These are phyloP conservation scores for Boletellus ananiceps DNA, from an alignment of 768 basidiomycete genomes.

Conservation along the genomic window DNA sequence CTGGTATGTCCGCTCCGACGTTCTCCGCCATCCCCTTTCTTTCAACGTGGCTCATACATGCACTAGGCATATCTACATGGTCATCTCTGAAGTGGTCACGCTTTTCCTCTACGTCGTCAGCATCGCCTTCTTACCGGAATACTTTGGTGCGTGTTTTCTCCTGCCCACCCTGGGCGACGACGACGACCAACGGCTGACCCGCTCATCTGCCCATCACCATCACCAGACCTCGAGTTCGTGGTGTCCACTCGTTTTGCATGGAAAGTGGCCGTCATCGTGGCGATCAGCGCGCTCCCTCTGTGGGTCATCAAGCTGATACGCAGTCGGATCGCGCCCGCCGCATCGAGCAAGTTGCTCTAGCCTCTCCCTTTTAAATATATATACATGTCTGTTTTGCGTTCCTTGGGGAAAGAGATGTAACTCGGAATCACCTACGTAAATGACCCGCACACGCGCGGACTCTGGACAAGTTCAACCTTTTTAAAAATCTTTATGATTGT, in stretches of 20 bases:
- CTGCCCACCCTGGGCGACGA: neutral
- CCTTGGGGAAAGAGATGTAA: no score
- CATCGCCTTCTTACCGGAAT: conserved; percentile 92
- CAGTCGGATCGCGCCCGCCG: conserved; percentile 84
- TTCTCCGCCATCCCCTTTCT: no score
- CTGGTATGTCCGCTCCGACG: conserved; percentile 50
- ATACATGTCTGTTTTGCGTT: no score
- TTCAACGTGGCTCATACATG: neutral
- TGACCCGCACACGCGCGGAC: no score
- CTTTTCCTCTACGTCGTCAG: conserved; percentile 84
- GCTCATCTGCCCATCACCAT: neutral
- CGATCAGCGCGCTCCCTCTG: conserved; percentile 87
- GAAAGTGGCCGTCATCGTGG: conserved; percentile 95
- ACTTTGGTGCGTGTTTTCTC: conserved; percentile 71
- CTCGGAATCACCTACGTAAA: no score
- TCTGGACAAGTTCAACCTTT: conserved; percentile 6
- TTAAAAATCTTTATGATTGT: conserved; percentile 33
- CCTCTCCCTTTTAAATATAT: neutral
- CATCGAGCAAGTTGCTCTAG: conserved; percentile 86
- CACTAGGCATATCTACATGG: conserved; percentile 90
- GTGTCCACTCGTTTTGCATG: conserved; percentile 82
- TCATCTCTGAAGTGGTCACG: conserved; percentile 85
- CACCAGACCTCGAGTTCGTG: conserved; percentile 85
- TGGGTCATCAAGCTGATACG: conserved; percentile 87
- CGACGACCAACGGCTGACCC: no score